phyloP scores from a whole-genome alignment of 345 rosid species.

The Aquilaria malaccensis region DNA sequence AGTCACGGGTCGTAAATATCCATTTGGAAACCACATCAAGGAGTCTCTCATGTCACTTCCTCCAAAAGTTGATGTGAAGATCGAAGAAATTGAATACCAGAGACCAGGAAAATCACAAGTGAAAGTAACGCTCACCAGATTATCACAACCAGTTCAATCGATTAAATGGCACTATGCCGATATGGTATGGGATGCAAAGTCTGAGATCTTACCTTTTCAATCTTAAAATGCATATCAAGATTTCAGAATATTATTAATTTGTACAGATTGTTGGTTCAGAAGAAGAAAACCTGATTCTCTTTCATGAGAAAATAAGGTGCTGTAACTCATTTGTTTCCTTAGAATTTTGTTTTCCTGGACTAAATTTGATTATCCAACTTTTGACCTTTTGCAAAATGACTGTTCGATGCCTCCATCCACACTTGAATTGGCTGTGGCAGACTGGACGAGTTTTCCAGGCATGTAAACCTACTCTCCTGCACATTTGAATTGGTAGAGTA shows the following conservation, averaged over 20 bases:
- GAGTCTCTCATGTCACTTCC: slow-evolving; percentile 81
- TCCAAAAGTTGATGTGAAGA: slow-evolving; percentile 63
- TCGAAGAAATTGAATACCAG: slow-evolving; percentile 53
- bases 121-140: slow-evolving; percentile 60
- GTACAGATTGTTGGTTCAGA: slow-evolving; percentile 83
- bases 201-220: slow-evolving; percentile 4
- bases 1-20: slow-evolving; percentile 84
- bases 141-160: slow-evolving; percentile 50
- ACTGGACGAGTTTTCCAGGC: slow-evolving; percentile 94
- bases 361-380: not conserved
- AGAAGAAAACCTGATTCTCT: slow-evolving; percentile 79
- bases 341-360: not conserved
- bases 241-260: slow-evolving; percentile 15
- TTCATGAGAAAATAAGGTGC: slow-evolving; percentile 94
- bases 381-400: slow-evolving; percentile 18
- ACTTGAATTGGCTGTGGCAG: slow-evolving; percentile 45
- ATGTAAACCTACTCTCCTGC: slow-evolving; percentile 14
- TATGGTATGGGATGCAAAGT: slow-evolving; percentile 42
- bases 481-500: slow-evolving; percentile 11
- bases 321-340: slow-evolving; percentile 8
- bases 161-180: slow-evolving; percentile 86
- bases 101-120: slow-evolving; percentile 55
- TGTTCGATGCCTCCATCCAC: slow-evolving; percentile 18
- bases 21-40: slow-evolving; percentile 95
- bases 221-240: slow-evolving; percentile 1